Conservation (phyloP, 1,284 basidiomycete genomes). For the Phellopilus nigrolimitatus region DNA sequence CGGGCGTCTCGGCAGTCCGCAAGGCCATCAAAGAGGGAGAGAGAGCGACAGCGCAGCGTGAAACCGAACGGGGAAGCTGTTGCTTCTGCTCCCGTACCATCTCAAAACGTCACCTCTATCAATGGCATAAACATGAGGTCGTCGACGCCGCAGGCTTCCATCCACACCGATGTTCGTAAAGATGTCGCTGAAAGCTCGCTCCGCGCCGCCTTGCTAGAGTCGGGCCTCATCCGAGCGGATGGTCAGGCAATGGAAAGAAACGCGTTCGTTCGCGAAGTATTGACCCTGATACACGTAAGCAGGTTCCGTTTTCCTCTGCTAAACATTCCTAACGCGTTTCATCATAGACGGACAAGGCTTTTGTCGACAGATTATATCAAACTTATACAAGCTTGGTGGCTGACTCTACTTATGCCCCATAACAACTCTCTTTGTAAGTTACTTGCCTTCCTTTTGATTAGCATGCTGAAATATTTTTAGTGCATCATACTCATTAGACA, state of each 20-base stretch:
- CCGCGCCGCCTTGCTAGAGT: neutral
- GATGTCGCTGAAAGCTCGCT: constrained; percentile 5
- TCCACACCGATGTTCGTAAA: neutral
- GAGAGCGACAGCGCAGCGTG: neutral
- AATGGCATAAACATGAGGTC: neutral
- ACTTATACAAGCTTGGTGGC: constrained; percentile 32
- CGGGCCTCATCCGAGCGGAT: constrained; percentile 1
- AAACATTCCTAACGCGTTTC: neutral
- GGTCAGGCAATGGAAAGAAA: constrained; percentile 40
- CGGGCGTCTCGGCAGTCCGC: neutral
- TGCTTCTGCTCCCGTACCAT: neutral
- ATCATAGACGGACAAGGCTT: constrained; percentile 43
- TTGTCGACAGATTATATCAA: constrained; percentile 46
- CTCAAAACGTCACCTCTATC: neutral
- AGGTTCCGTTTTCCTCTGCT: constrained; percentile 2
- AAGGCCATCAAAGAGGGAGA: neutral
- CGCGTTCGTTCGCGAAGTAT: constrained; percentile 62
- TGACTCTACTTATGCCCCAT: too few species aligned
- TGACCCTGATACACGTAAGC: constrained; percentile 67
- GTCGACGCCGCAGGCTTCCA: neutral
- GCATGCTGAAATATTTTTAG: too few species aligned
- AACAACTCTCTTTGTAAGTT: too few species aligned
- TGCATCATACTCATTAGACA: too few species aligned
- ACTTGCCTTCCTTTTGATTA: too few species aligned
- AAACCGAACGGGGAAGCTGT: neutral